Percentiles rank a stretch among this genome's conserved stretches.
Evolutionary conservation across 2,329 filamentous ascomycete species (phyloP).

Genomic region (Calonectria pauciramosa): DNA sequence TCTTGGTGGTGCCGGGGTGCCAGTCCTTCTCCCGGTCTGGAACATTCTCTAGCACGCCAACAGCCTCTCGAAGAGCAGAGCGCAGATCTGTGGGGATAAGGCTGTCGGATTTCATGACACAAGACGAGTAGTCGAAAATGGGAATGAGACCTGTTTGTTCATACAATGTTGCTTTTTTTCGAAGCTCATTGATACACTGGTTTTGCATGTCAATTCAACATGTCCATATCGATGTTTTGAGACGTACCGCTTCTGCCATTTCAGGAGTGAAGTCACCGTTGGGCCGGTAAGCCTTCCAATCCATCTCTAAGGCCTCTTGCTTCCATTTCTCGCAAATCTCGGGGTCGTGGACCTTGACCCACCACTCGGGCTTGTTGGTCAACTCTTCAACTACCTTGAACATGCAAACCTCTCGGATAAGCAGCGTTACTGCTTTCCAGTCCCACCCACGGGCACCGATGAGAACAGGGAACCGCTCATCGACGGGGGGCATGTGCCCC

Average conservation of each 20-base stretch:
- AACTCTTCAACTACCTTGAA: constrained; percentile 45
- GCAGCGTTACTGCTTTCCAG: constrained; percentile 40
- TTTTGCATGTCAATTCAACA: neutral
- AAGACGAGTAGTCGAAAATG: constrained; percentile 35
- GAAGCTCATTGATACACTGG: constrained; percentile 54
- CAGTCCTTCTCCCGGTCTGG: constrained; percentile 31
- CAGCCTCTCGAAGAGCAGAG: constrained; percentile 15
- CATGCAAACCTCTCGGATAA: constrained; percentile 47
- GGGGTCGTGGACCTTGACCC: constrained; percentile 42
- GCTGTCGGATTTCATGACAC: constrained; percentile 40
- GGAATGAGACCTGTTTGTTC: constrained; percentile 53
- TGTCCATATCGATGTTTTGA: neutral
- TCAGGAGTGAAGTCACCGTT: constrained; percentile 42
- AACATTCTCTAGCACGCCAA: constrained; percentile 30
- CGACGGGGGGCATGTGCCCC: neutral
- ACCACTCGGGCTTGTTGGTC: constrained; percentile 49
- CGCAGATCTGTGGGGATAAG: constrained; percentile 21
- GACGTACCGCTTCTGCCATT: constrained; percentile 40
- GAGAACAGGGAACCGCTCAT: neutral
- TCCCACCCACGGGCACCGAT: neutral
- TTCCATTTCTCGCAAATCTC: constrained; percentile 44
- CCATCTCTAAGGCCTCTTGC: constrained; percentile 40
- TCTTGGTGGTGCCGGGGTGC: constrained; percentile 19
- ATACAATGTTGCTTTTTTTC: constrained; percentile 60
- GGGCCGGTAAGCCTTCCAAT: constrained; percentile 37